Conservation (phyloP, 2,329 filamentous ascomycete species). For the Colletotrichum orchidophilum region DNA sequence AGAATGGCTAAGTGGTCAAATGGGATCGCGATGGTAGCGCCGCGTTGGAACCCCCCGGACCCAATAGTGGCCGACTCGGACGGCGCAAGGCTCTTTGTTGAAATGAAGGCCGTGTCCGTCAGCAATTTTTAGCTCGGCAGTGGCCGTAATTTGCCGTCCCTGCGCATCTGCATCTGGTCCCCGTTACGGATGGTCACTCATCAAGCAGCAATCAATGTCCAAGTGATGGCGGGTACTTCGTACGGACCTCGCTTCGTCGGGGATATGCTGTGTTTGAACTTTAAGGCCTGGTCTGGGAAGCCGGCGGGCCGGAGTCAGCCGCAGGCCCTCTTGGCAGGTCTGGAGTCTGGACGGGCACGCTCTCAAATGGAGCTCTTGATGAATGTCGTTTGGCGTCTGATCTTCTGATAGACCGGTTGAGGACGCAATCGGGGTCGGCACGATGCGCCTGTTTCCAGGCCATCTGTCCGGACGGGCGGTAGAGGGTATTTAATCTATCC, state of each 20-base stretch:
- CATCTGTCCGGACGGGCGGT: conserved; percentile 11
- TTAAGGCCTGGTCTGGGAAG: background rate
- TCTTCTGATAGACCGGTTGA: background rate
- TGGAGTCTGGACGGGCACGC: conserved; percentile 14
- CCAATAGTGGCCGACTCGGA: conserved; percentile 31
- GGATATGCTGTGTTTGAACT: background rate
- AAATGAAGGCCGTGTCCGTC: conserved; percentile 27
- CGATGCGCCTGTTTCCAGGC: background rate
- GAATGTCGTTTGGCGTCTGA: background rate
- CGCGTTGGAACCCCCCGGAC: conserved; percentile 21
- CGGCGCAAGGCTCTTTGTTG: conserved; percentile 29
- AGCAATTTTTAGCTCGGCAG: conserved; percentile 30
- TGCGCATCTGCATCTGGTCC: conserved; percentile 20
- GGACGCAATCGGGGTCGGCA: background rate
- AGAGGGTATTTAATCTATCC: conserved; percentile 21
- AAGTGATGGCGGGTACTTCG: conserved; percentile 1
- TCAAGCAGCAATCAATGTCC: conserved; percentile 9
- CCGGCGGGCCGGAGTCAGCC: conserved; percentile 21
- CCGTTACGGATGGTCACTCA: conserved; percentile 9
- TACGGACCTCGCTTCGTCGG: conserved; percentile 4
- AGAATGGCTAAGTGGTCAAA: conserved; percentile 9
- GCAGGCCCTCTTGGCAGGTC: conserved; percentile 26
- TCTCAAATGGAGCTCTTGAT: background rate
- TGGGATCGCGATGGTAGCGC: conserved; percentile 28
- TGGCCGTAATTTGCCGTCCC: conserved; percentile 31